Evolutionary conservation across 768 basidiomycete species (phyloP).

Genomic region (Mrakia blollopis): DNA sequence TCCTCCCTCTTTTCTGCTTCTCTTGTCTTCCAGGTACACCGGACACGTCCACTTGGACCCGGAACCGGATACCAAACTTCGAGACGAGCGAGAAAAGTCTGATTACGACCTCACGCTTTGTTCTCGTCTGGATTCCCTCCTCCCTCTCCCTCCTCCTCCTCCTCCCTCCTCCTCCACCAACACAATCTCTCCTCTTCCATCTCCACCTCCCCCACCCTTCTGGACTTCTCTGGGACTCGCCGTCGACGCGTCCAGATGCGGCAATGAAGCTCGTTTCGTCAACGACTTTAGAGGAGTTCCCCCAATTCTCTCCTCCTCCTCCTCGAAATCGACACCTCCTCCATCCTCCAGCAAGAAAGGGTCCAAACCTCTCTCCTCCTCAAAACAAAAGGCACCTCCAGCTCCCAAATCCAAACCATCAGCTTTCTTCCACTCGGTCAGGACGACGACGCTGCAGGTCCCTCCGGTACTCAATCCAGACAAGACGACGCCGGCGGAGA

Average conservation of each 20-base stretch:
- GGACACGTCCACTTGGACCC: constrained; percentile 29
- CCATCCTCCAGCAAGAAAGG: not conserved
- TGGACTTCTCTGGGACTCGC: constrained; percentile 14
- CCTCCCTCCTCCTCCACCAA: not conserved
- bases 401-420: constrained; percentile 23
- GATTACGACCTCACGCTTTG: constrained; percentile 29
- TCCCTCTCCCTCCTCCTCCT: not conserved
- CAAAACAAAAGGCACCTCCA: not conserved
- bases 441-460: constrained; percentile 8
- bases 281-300: constrained; percentile 33
- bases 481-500: constrained; percentile 20
- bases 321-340: not conserved
- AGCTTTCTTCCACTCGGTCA: constrained; percentile 30
- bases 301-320: constrained; percentile 1
- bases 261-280: constrained; percentile 25
- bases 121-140: constrained; percentile 4
- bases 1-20: not conserved
- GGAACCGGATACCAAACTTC: constrained; percentile 11
- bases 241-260: constrained; percentile 20
- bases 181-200: not conserved
- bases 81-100: constrained; percentile 3
- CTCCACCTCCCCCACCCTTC: not conserved
- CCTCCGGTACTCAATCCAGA: constrained; percentile 9
- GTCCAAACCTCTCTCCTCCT: not conserved
- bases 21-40: constrained; percentile 24